These are phyloP conservation scores for sweet orange (Citrus sinensis) DNA, from an alignment of 345 rosid species.

Conservation along the genomic window DNA sequence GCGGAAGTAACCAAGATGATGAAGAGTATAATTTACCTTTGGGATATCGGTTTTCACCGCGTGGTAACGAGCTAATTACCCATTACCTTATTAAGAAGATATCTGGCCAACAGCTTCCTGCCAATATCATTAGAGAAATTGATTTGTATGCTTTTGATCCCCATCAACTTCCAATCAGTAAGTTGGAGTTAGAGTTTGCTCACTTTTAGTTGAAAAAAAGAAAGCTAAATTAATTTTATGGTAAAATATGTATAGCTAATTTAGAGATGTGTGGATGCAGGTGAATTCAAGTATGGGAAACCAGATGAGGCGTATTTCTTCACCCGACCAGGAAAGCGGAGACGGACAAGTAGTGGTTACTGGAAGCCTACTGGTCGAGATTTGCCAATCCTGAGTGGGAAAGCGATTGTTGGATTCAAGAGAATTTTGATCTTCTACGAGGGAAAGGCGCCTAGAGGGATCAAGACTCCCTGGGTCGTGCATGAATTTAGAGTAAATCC, in stretches of 20 bases:
- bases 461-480: background rate
- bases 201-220: rapidly evolving
- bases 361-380: conserved; percentile 9
- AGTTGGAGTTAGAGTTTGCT: background rate
- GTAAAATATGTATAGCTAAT: background rate
- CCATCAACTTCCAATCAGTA: conserved; percentile 4
- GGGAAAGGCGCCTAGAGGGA: background rate
- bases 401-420: background rate
- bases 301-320: conserved; percentile 16
- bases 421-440: background rate
- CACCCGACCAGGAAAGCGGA: background rate
- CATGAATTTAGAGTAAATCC: background rate
- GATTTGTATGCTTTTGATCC: conserved; percentile 9
- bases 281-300: conserved; percentile 6
- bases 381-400: background rate
- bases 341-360: background rate
- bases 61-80: conserved; percentile 1
- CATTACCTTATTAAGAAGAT: background rate
- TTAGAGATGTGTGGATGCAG: background rate
- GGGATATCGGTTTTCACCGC: conserved; percentile 12
- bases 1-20: too few relatives aligned
- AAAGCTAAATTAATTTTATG: background rate
- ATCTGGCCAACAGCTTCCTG: background rate
- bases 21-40: background rate
- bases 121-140: conserved; percentile 3